Conservation (phyloP, 805 yeast genomes). For the Candida palmyrensis region DNA sequence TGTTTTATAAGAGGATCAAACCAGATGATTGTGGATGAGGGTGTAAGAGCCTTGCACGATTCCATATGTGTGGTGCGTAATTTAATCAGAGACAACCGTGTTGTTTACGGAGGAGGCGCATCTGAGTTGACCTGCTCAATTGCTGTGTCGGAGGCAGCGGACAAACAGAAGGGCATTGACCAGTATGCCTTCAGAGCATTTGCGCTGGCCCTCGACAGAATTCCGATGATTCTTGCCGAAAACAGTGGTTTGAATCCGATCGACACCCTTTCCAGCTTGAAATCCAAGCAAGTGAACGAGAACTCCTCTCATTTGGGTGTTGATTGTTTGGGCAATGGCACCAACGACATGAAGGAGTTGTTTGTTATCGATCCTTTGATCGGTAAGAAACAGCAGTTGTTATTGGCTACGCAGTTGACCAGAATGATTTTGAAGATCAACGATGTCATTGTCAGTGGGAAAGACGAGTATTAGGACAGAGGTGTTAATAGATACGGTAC, state of each 20-base stretch:
- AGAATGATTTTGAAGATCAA: conserved; percentile 97
- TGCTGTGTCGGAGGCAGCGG: conserved; percentile 88
- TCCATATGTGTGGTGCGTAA: conserved; percentile 97
- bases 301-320: conserved; percentile 74
- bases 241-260: conserved; percentile 95
- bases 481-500: background rate
- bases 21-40: conserved; percentile 97
- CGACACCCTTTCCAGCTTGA: conserved; percentile 78
- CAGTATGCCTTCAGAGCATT: conserved; percentile 98
- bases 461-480: conserved; percentile 53
- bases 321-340: conserved; percentile 85
- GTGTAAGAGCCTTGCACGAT: conserved; percentile 93
- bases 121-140: conserved; percentile 93
- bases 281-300: conserved; percentile 79
- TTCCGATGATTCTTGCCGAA: conserved; percentile 94
- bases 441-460: conserved; percentile 89
- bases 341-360: conserved; percentile 87
- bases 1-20: conserved; percentile 93
- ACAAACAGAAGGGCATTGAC: conserved; percentile 88
- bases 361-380: conserved; percentile 96
- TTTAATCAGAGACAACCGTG: conserved; percentile 83
- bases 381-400: conserved; percentile 93
- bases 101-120: conserved; percentile 99
- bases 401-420: conserved; percentile 94
- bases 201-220: conserved; percentile 81